Evolutionary conservation across 306 rosid genomes (phyloP).

Genomic region (Quercus cerris): DNA sequence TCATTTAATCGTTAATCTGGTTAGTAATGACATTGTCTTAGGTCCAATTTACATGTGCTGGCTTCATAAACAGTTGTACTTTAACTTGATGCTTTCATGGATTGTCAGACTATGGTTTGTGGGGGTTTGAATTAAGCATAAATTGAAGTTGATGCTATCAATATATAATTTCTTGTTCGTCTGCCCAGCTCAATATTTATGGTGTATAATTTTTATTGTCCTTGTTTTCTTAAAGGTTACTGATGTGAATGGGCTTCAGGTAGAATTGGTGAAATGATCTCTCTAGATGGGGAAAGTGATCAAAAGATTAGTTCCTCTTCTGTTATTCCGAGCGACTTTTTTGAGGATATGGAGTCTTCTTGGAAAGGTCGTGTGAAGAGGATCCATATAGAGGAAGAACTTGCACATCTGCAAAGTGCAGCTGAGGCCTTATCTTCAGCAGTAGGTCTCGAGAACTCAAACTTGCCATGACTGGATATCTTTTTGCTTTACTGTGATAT

Average conservation of each 20-base stretch:
- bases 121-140: neutral
- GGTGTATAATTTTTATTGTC: conserved; percentile 14
- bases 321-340: conserved; percentile 69
- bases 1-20: neutral
- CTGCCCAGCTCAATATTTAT: conserved; percentile 1
- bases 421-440: conserved; percentile 72
- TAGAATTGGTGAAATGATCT: conserved; percentile 69
- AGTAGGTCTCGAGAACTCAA: conserved; percentile 48
- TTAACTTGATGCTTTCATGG: neutral
- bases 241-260: conserved; percentile 65
- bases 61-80: neutral
- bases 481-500: neutral
- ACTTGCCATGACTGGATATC: neutral
- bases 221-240: conserved; percentile 46
- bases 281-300: conserved; percentile 62
- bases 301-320: conserved; percentile 62
- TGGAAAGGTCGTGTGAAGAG: conserved; percentile 91
- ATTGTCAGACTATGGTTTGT: conserved; percentile 10
- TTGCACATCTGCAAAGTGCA: conserved; percentile 66
- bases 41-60: conserved; percentile 4
- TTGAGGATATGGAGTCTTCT: conserved; percentile 86
- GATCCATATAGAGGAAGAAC: conserved; percentile 63
- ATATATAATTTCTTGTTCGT: neutral
- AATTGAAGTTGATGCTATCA: neutral
- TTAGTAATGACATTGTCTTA: neutral